Conservation (phyloP, 169 alveolate species). For the Eimeria necatrix region DNA sequence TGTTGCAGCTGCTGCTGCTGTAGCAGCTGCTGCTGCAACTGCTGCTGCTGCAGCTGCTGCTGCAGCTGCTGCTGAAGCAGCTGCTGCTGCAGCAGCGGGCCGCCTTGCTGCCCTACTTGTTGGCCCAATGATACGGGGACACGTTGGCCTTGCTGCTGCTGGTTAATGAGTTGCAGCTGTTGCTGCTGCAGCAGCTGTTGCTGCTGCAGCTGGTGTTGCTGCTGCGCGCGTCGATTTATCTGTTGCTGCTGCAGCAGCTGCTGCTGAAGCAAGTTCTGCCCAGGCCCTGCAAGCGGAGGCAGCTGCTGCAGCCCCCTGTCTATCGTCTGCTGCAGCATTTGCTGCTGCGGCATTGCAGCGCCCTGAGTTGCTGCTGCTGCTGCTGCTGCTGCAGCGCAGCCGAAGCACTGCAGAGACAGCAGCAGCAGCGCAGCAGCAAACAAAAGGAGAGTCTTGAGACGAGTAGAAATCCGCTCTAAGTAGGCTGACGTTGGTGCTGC, state of each 20-base stretch:
- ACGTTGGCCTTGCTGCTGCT: conserved; percentile 39
- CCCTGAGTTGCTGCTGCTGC: not conserved
- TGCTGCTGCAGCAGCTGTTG: conserved; percentile 11
- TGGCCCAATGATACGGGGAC: conserved; percentile 24
- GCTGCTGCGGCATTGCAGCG: not conserved
- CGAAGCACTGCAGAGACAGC: conserved; percentile 24
- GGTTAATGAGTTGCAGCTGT: conserved; percentile 28
- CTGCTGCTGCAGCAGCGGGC: conserved; percentile 8
- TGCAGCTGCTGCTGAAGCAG: conserved; percentile 52
- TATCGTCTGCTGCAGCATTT: not conserved
- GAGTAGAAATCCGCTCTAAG: not conserved
- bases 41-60: conserved; percentile 41
- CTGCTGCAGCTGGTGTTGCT: conserved; percentile 39
- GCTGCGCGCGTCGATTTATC: not conserved
- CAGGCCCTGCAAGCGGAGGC: not conserved
- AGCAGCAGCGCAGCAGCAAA: conserved; percentile 48
- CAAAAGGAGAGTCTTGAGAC: not conserved
- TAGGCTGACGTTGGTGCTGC: not conserved
- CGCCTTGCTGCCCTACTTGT: not conserved
- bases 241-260: conserved; percentile 33
- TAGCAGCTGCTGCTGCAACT: conserved; percentile 56
- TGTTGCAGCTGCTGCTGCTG: conserved; percentile 52
- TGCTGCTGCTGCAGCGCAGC: conserved; percentile 21
- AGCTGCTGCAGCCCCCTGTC: conserved; percentile 28
- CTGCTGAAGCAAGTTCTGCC: not conserved